Conservation (phyloP, 129 eudicot species). For the Calendula officinalis region DNA sequence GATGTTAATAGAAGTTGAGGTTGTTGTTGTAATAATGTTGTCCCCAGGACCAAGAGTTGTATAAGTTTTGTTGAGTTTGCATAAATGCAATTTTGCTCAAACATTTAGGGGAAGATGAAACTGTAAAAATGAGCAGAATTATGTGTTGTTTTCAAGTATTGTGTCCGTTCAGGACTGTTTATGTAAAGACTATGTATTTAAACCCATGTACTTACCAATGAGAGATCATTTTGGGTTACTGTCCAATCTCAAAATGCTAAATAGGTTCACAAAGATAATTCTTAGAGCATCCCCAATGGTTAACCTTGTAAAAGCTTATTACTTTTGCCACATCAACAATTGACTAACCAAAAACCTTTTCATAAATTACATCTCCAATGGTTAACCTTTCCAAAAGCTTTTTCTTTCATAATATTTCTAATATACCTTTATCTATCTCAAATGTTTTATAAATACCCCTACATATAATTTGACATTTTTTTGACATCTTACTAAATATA, state of each 20-base stretch:
- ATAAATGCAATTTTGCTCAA: conserved; percentile 20
- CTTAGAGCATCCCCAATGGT: no score
- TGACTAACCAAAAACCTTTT: no score
- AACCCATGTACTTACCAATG: not conserved
- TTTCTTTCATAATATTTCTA: no score
- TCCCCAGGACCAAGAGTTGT: not conserved
- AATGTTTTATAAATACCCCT: no score
- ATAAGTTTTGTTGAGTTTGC: conserved; percentile 17
- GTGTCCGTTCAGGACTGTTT: not conserved
- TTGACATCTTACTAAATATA: no score
- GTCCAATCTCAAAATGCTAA: not conserved
- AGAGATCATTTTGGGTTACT: not conserved
- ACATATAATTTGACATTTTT: no score
- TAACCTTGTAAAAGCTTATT: no score
- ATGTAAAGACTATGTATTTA: not conserved
- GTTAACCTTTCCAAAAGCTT: no score
- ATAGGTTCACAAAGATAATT: not conserved
- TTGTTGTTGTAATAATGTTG: conserved; percentile 19
- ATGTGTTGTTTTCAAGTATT: not conserved
- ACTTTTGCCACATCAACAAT: no score
- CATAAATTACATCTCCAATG: no score
- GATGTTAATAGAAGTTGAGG: conserved; percentile 17
- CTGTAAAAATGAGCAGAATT: not conserved
- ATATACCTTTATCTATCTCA: no score
- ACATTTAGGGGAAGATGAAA: not conserved